These are phyloP conservation scores for Acer campestre DNA, from an alignment of 345 rosid species.

Conservation along the genomic window DNA sequence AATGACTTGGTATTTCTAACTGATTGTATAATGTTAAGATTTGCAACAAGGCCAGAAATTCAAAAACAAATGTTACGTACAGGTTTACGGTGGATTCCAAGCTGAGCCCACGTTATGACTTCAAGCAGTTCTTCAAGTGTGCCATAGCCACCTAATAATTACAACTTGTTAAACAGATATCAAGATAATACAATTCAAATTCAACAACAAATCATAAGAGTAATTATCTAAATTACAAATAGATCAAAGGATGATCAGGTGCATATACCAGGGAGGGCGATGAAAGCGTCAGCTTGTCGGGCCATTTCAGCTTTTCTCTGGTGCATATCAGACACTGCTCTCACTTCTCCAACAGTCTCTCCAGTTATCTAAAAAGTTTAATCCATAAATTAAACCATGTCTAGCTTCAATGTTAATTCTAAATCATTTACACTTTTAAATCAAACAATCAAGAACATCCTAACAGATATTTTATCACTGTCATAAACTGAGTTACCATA, in stretches of 20 bases:
- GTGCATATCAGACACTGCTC: constrained; percentile 90
- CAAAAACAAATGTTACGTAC: constrained; percentile 41
- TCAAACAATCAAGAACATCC: not conserved
- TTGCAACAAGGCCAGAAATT: not conserved
- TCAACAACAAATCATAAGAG: not conserved
- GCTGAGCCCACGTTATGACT: constrained; percentile 98
- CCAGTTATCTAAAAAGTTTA: constrained; percentile 64
- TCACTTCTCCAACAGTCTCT: constrained; percentile 83
- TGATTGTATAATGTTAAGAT: not conserved
- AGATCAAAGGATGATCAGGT: not conserved
- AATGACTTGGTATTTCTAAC: not conserved
- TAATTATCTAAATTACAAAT: not conserved
- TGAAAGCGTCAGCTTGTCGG: constrained; percentile 92
- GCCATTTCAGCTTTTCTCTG: constrained; percentile 98
- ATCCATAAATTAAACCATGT: not conserved
- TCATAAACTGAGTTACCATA: not conserved
- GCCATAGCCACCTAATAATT: constrained; percentile 81
- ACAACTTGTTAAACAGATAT: not conserved
- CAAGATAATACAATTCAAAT: too few relatives aligned
- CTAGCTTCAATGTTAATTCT: not conserved
- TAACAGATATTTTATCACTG: not conserved
- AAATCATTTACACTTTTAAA: not conserved
- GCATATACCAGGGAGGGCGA: constrained; percentile 87
- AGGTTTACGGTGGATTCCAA: constrained; percentile 91
- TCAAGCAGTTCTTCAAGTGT: constrained; percentile 94